phyloP scores from a whole-genome alignment of 1,284 basidiomycete genomes.

The Ceratobasidium sp. region DNA sequence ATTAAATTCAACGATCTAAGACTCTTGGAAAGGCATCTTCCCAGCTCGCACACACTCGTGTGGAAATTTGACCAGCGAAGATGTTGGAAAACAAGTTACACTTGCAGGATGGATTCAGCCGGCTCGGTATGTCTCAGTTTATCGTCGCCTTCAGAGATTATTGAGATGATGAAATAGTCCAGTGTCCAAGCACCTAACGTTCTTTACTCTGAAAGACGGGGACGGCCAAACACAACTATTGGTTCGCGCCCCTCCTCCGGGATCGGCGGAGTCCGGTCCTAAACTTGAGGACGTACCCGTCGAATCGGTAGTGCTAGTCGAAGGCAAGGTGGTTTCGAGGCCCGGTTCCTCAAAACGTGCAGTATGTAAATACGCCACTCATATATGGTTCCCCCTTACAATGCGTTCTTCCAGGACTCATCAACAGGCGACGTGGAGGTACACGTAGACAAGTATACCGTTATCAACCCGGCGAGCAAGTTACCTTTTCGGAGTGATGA shows the following conservation, averaged over 20 bases:
- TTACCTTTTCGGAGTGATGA: constrained; percentile 24
- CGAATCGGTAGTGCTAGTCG: constrained; percentile 77
- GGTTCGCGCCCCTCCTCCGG: constrained; percentile 55
- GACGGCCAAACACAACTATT: constrained; percentile 80
- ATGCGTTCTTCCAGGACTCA: background rate
- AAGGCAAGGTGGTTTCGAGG: constrained; percentile 70
- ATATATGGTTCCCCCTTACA: constrained; percentile 16
- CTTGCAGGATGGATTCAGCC: constrained; percentile 80
- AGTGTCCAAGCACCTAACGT: constrained; percentile 70
- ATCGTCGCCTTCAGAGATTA: constrained; percentile 3
- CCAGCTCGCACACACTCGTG: constrained; percentile 69
- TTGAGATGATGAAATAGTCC: constrained; percentile 55
- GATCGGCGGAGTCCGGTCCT: constrained; percentile 50
- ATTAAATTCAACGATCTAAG: background rate
- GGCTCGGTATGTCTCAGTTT: constrained; percentile 60
- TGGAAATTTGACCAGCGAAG: constrained; percentile 60
- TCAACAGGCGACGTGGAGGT: constrained; percentile 81
- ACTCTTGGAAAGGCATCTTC: constrained; percentile 60
- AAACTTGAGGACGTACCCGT: constrained; percentile 67
- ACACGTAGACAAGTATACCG: constrained; percentile 67
- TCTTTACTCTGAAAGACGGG: constrained; percentile 81
- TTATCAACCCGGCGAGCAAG: constrained; percentile 79
- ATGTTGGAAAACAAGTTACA: constrained; percentile 67
- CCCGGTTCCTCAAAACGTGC: constrained; percentile 53
- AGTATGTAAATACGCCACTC: constrained; percentile 26